These are phyloP conservation scores for Apodospora peruviana DNA, from an alignment of 495 filamentous ascomycete species.

Conservation along the genomic window DNA sequence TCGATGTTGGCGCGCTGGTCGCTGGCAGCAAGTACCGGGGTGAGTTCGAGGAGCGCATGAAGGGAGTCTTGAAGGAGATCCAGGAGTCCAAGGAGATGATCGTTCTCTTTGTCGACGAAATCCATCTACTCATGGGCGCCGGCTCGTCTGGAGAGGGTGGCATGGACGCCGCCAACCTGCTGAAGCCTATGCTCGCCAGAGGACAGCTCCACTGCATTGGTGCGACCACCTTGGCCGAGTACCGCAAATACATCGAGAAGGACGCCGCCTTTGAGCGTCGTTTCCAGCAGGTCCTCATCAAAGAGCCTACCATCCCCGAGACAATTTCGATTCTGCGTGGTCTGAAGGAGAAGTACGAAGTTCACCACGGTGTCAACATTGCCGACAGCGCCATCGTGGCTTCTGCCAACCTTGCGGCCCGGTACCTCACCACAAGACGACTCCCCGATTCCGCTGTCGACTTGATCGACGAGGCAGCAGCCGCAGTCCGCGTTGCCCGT, in stretches of 20 bases:
- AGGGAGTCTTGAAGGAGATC: slow-evolving; percentile 96
- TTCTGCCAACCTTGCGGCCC: slow-evolving; percentile 80
- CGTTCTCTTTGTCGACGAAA: slow-evolving; percentile 95
- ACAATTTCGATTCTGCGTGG: slow-evolving; percentile 96
- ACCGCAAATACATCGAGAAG: slow-evolving; percentile 98
- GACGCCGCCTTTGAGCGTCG: slow-evolving; percentile 95
- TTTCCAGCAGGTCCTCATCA: slow-evolving; percentile 96
- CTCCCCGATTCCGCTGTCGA: slow-evolving; percentile 96
- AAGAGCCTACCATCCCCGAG: slow-evolving; percentile 81
- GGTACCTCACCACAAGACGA: slow-evolving; percentile 84
- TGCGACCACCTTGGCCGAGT: slow-evolving; percentile 89
- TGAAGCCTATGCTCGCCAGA: slow-evolving; percentile 95
- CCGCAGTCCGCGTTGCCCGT: slow-evolving; percentile 86
- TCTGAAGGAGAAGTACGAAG: slow-evolving; percentile 94
- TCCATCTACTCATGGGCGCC: slow-evolving; percentile 96
- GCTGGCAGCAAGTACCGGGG: slow-evolving; percentile 97
- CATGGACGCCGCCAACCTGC: slow-evolving; percentile 96
- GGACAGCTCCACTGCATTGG: slow-evolving; percentile 97
- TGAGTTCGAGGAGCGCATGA: slow-evolving; percentile 99
- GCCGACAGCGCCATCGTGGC: slow-evolving; percentile 87
- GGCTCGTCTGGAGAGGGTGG: slow-evolving; percentile 90
- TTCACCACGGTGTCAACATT: slow-evolving; percentile 96
- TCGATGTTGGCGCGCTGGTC: slow-evolving; percentile 91
- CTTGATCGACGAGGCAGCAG: slow-evolving; percentile 91
- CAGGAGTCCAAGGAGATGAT: slow-evolving; percentile 95